Evolutionary conservation across 805 yeast genomes (phyloP).

Genomic region (Barnettozyma sucrosica): DNA sequence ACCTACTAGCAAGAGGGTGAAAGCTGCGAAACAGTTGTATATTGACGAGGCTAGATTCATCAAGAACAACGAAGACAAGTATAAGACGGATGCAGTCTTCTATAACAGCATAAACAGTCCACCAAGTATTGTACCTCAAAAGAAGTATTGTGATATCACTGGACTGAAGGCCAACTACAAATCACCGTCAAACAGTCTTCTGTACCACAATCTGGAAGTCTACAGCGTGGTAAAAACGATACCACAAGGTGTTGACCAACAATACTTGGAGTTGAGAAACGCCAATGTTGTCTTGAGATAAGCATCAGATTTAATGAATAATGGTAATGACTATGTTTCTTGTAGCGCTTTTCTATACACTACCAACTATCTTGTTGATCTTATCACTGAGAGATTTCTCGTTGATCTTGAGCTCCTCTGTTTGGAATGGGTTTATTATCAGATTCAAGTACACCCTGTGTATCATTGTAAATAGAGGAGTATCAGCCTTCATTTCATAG

Average conservation of each 20-base stretch:
- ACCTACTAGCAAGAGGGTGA: constrained; percentile 55
- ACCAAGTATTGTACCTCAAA: constrained; percentile 76
- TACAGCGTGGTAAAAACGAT: constrained; percentile 69
- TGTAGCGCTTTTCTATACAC: constrained; percentile 1
- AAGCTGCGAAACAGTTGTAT: constrained; percentile 65
- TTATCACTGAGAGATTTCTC: constrained; percentile 16
- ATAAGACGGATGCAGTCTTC: constrained; percentile 49
- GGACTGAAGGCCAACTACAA: constrained; percentile 78
- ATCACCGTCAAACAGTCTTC: constrained; percentile 64
- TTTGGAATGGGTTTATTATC: constrained; percentile 59
- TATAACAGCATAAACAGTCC: constrained; percentile 74
- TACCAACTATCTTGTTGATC: constrained; percentile 13
- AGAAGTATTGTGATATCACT: constrained; percentile 88
- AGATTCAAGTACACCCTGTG: constrained; percentile 50
- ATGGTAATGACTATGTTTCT: not conserved
- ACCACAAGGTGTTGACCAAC: constrained; percentile 91
- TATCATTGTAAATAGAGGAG: constrained; percentile 34
- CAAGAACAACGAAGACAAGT: constrained; percentile 27
- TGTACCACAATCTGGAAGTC: constrained; percentile 80
- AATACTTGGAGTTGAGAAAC: constrained; percentile 77
- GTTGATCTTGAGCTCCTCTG: constrained; percentile 23
- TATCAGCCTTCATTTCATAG: constrained; percentile 26
- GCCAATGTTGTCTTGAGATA: constrained; percentile 79
- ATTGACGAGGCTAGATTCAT: constrained; percentile 75
- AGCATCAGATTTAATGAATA: not conserved